These are phyloP conservation scores for Lentinula aciculospora DNA, from an alignment of 768 basidiomycete species.

Conservation along the genomic window DNA sequence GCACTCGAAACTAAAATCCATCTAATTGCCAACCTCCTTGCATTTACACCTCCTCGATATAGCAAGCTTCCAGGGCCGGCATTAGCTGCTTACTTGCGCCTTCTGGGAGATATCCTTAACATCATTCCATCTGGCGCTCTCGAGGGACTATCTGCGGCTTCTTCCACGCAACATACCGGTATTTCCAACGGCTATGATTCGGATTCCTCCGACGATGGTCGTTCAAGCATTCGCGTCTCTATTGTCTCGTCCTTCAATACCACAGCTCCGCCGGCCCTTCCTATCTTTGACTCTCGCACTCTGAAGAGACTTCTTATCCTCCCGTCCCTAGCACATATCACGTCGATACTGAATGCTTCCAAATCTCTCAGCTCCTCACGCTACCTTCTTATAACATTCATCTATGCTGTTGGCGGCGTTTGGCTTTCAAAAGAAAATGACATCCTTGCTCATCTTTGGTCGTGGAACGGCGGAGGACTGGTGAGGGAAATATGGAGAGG, in stretches of 20 bases:
- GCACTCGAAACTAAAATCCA: conserved; percentile 39
- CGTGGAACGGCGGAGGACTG: conserved; percentile 48
- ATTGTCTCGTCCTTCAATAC: conserved; percentile 31
- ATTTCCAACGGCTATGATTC: conserved; percentile 7
- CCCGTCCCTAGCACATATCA: conserved; percentile 46
- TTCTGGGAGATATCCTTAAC: conserved; percentile 47
- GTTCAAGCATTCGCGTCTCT: conserved; percentile 22
- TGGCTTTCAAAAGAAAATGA: conserved; percentile 57
- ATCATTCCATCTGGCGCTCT: conserved; percentile 47
- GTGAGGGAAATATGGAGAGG: conserved; percentile 73
- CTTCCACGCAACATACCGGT: background rate
- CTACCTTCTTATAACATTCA: conserved; percentile 23
- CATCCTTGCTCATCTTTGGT: conserved; percentile 49
- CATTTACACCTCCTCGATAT: conserved; percentile 63
- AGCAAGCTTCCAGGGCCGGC: conserved; percentile 36
- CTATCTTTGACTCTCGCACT: conserved; percentile 52
- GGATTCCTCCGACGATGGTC: conserved; percentile 37
- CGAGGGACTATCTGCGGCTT: conserved; percentile 24
- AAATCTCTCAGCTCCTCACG: conserved; percentile 16
- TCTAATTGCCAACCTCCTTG: conserved; percentile 66
- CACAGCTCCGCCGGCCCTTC: conserved; percentile 19
- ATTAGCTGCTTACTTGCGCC: conserved; percentile 46
- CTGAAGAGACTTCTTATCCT: conserved; percentile 59
- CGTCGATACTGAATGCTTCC: conserved; percentile 41
- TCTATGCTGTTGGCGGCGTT: conserved; percentile 50